Evolutionary conservation across 1,284 basidiomycete species (phyloP).

Genomic region (Marasmius tenuissimus): DNA sequence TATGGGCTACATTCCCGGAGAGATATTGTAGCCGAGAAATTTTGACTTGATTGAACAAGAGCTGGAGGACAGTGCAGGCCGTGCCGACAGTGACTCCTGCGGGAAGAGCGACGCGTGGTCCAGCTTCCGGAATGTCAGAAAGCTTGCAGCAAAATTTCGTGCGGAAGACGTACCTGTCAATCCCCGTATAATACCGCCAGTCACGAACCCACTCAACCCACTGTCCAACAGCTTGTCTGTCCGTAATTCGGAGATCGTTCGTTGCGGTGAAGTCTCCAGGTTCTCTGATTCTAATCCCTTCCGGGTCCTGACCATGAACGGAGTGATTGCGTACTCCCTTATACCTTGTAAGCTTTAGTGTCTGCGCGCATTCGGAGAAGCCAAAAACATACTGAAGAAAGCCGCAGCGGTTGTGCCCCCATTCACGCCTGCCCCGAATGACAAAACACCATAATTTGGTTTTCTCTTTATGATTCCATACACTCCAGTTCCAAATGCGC

Average conservation of each 20-base stretch:
- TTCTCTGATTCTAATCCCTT: constrained; percentile 18
- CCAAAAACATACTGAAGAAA: constrained; percentile 63
- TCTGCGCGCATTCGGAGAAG: background rate
- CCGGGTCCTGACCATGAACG: constrained; percentile 36
- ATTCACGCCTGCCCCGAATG: constrained; percentile 59
- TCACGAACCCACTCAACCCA: constrained; percentile 58
- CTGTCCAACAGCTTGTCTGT: constrained; percentile 61
- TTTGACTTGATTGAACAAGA: constrained; percentile 62
- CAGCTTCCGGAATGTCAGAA: constrained; percentile 28
- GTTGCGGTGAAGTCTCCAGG: constrained; percentile 15
- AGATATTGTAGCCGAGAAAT: constrained; percentile 57
- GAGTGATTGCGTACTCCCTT: constrained; percentile 65
- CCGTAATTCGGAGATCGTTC: constrained; percentile 53
- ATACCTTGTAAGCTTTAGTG: constrained; percentile 42
- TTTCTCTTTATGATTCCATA: constrained; percentile 49
- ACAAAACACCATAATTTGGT: constrained; percentile 41
- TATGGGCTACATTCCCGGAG: constrained; percentile 27
- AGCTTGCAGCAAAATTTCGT: background rate
- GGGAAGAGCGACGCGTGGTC: constrained; percentile 38
- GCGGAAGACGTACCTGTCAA: constrained; percentile 36
- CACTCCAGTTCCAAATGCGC: constrained; percentile 52
- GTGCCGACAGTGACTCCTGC: constrained; percentile 56
- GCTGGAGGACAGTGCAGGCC: constrained; percentile 58
- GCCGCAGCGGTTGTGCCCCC: constrained; percentile 63
- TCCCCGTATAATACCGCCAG: constrained; percentile 51